A percentile compares a stretch with the other conserved stretches of the same genome.
These are phyloP conservation scores for Spathaspora hagerdaliae DNA, from an alignment of 805 yeast species.

Conservation along the genomic window DNA sequence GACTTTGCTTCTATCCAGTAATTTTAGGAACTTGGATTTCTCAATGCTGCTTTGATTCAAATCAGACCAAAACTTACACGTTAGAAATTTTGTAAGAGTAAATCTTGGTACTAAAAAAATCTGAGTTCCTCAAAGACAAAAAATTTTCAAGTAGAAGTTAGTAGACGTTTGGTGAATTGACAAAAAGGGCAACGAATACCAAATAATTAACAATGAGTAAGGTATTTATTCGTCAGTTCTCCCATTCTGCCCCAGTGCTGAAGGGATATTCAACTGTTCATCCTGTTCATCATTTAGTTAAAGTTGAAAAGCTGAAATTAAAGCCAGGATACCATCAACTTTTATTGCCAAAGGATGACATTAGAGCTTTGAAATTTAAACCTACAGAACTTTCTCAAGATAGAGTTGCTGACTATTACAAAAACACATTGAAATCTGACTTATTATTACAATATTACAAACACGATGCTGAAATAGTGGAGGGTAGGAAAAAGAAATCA, in stretches of 20 bases:
- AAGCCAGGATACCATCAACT: conserved; percentile 73
- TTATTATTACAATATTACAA: conserved; percentile 70
- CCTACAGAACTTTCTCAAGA: conserved; percentile 78
- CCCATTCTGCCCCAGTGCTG: conserved; percentile 46
- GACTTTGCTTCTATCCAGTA: too few species aligned
- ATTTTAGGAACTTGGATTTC: too few species aligned
- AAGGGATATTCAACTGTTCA: conserved; percentile 63
- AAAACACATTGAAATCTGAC: conserved; percentile 71
- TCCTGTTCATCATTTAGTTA: conserved; percentile 89
- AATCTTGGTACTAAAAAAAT: neutral
- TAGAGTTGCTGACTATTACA: conserved; percentile 72
- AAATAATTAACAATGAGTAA: conserved; percentile 13
- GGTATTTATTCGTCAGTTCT: conserved; percentile 26
- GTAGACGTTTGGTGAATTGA: neutral
- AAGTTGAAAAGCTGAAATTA: conserved; percentile 66
- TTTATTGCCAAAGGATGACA: conserved; percentile 64
- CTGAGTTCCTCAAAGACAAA: neutral
- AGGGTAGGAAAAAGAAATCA: conserved; percentile 70
- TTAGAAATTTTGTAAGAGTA: neutral
- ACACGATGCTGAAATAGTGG: conserved; percentile 52
- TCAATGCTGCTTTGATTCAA: too few species aligned
- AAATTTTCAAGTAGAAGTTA: neutral
- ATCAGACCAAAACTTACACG: neutral
- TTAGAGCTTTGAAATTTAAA: conserved; percentile 71
- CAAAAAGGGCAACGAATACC: neutral